A percentile compares a stretch with the other conserved stretches of the same genome.
Evolutionary conservation across 2,329 filamentous ascomycete species (phyloP).

Genomic region (Xenosphaeropsis pyriputrescens): DNA sequence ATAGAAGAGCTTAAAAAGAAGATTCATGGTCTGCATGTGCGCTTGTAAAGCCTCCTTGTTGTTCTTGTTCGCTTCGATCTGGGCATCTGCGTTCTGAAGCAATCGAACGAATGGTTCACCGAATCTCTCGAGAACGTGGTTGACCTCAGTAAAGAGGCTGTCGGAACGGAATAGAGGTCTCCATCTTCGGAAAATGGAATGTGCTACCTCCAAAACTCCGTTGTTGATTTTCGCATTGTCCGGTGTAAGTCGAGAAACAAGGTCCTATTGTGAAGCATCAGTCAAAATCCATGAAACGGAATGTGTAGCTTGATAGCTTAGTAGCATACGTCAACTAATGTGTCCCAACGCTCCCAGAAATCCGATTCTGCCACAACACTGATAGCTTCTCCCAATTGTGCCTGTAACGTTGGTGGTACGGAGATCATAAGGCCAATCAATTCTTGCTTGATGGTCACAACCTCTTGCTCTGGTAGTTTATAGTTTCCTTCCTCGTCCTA

Average conservation of each 20-base stretch:
- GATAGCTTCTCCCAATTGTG: conserved; percentile 90
- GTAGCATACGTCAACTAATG: conserved; percentile 60
- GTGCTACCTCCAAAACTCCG: conserved; percentile 89
- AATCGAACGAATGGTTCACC: conserved; percentile 70
- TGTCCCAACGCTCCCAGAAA: conserved; percentile 93
- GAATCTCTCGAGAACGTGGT: conserved; percentile 83
- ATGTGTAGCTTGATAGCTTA: background rate
- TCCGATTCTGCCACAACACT: conserved; percentile 96
- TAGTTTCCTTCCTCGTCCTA: conserved; percentile 87
- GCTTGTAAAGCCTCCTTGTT: conserved; percentile 62
- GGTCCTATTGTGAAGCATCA: conserved; percentile 40
- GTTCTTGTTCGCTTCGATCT: conserved; percentile 59
- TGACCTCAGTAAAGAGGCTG: conserved; percentile 86
- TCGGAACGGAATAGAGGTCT: conserved; percentile 87
- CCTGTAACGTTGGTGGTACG: conserved; percentile 74
- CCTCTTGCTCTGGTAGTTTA: conserved; percentile 71
- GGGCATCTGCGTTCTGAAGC: conserved; percentile 56
- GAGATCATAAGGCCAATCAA: conserved; percentile 94
- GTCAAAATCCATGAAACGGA: background rate
- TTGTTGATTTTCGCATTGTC: conserved; percentile 77
- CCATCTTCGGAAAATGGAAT: conserved; percentile 97
- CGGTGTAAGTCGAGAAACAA: conserved; percentile 73
- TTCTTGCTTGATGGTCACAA: conserved; percentile 82
- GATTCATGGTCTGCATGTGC: conserved; percentile 73
- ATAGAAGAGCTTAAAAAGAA: conserved; percentile 84